A percentile compares a stretch with the other conserved stretches of the same genome.
phyloP scores from a whole-genome alignment of 371 early-diverging fungal species.

The Parasitella parasitica region DNA sequence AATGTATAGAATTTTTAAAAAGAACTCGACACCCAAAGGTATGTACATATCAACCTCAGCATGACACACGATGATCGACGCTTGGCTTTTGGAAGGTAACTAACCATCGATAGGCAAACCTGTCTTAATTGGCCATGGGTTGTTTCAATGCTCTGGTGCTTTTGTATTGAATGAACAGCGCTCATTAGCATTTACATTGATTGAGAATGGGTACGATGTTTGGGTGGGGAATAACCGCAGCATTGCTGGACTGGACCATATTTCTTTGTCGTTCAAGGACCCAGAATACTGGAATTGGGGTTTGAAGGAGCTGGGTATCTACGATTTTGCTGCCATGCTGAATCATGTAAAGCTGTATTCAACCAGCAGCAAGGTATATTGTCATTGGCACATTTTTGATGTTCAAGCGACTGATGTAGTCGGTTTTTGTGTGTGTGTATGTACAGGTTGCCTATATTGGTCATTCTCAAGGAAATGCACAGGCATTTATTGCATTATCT shows the following conservation, averaged over 20 bases:
- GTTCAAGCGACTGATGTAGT: too few relatives aligned
- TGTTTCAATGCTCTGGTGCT: constrained; percentile 63
- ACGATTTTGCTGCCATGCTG: constrained; percentile 50
- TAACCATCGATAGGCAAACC: constrained; percentile 27
- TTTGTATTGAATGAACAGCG: constrained; percentile 51
- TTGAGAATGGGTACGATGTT: constrained; percentile 53
- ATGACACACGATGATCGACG: too few relatives aligned
- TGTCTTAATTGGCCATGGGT: constrained; percentile 57
- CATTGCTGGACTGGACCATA: constrained; percentile 24
- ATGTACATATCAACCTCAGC: neutral
- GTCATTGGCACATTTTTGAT: neutral
- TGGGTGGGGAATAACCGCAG: constrained; percentile 55
- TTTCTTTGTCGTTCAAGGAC: constrained; percentile 28
- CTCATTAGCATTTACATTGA: constrained; percentile 56
- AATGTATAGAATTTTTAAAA: constrained; percentile 37
- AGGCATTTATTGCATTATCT: constrained; percentile 51
- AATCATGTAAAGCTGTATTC: constrained; percentile 32
- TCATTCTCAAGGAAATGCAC: constrained; percentile 63
- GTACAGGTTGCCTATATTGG: constrained; percentile 52
- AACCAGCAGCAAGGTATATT: constrained; percentile 23
- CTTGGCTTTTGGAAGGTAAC: too few relatives aligned
- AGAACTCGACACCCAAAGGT: constrained; percentile 15
- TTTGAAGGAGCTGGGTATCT: constrained; percentile 50
- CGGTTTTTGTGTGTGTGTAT: neutral
- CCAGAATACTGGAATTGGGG: constrained; percentile 60